Evolutionary conservation across 2,329 filamentous ascomycete genomes (phyloP), one percentile per base, ranked within the genome.

Genomic region (Corniculantispora saksenae): DNA sequence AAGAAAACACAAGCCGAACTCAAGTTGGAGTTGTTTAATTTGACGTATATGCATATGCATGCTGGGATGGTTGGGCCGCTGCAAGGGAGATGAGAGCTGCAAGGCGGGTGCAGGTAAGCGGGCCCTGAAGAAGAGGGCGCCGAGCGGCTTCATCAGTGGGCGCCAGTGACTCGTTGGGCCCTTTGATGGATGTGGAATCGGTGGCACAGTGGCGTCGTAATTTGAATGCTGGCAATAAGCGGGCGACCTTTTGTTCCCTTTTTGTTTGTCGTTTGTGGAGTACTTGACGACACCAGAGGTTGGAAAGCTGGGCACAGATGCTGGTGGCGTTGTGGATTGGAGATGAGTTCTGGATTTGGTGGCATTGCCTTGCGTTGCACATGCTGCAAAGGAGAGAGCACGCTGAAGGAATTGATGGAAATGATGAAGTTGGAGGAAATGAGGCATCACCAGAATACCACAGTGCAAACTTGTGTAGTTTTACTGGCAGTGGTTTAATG

Each of bases 1-100:
- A 54, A 54, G 10, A n/a, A 29, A 12, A 19, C 29, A 29, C 10
- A 13, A 6, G 8, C 40, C 8, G 55, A 38, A 40, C 54, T 47
- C 23, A 47, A 47, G 25, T 21, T 27, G 6, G 21, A 47, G 55
- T 47, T 58, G 55, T 27, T 43, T 47, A 47, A 58, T 58, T 45
- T 58, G 40, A 40, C 17, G 23, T 19, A 29, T 15, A 51, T 51
- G 48, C 48, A 29, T 15, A 51, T 51, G 48, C 48, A 51, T 51
- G 48, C 4, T 43, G 38, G 38, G 38, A 43, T 43, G 38, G 38
- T 13, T 29, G 48, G 48, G 12, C 3, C 13, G 23, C 2, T 58
- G 40, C 55, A 58, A 57, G 38, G 55, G 40, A 32, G 55, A 58
- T 58, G 45, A 38, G 25, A 23, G 40, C 55, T 13, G 53, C 23